phyloP scores from a whole-genome alignment of 345 rosid genomes.

The Boechera stricta region DNA sequence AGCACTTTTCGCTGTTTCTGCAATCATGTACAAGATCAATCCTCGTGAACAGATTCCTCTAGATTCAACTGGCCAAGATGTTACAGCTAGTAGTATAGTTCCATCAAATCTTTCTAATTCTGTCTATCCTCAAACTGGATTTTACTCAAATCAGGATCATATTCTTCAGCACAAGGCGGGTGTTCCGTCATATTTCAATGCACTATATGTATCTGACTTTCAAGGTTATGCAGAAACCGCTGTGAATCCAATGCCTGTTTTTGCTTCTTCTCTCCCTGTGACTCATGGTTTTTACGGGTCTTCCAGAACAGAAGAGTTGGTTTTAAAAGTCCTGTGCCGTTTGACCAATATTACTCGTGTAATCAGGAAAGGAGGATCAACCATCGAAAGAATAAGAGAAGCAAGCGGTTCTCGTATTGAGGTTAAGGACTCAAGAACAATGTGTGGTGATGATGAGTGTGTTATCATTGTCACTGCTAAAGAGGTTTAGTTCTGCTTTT shows the following conservation, averaged over 20 bases:
- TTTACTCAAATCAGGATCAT: slow-evolving; percentile 71
- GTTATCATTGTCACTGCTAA: slow-evolving; percentile 65
- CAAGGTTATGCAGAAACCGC: slow-evolving; percentile 71
- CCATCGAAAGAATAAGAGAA: slow-evolving; percentile 85
- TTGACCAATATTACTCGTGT: slow-evolving; percentile 87
- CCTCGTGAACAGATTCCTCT: slow-evolving; percentile 90
- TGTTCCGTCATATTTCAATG: slow-evolving; percentile 57
- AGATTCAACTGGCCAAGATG: slow-evolving; percentile 67
- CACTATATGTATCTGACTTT: slow-evolving; percentile 45
- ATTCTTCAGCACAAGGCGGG: slow-evolving; percentile 57
- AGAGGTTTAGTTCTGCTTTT: slow-evolving; percentile 32
- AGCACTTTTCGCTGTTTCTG: slow-evolving; percentile 82
- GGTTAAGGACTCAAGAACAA: slow-evolving; percentile 77
- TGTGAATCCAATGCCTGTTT: slow-evolving; percentile 62
- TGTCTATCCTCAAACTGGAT: slow-evolving; percentile 67
- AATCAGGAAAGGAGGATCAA: slow-evolving; percentile 87
- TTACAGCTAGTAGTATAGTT: slow-evolving; percentile 70
- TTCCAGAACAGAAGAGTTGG: slow-evolving; percentile 69
- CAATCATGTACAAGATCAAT: slow-evolving; percentile 80
- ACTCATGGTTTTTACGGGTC: slow-evolving; percentile 55
- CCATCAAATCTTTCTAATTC: slow-evolving; percentile 70
- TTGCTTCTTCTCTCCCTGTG: slow-evolving; percentile 72
- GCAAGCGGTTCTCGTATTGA: slow-evolving; percentile 83
- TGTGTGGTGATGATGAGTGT: slow-evolving; percentile 64
- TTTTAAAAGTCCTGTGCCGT: slow-evolving; percentile 71